Conservation (phyloP, 768 basidiomycete species). For the Phaeotremella fagi region DNA sequence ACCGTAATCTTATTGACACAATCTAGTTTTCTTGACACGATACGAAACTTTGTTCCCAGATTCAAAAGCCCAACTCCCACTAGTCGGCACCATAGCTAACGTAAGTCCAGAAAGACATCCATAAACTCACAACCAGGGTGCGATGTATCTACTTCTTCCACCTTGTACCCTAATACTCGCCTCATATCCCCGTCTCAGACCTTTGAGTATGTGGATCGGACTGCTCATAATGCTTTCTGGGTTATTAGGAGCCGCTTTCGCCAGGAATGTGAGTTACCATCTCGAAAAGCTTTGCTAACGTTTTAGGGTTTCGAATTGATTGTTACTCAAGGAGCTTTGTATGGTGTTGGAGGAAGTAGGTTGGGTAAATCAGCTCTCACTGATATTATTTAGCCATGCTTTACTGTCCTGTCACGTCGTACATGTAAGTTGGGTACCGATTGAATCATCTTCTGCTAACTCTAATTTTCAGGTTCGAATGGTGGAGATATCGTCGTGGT, state of each 20-base stretch:
- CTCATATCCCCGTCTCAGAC: constrained; percentile 11
- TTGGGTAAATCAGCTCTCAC: constrained; percentile 2
- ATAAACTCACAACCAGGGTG: constrained; percentile 7
- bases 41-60: constrained; percentile 13
- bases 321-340: constrained; percentile 23
- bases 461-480: constrained; percentile 17
- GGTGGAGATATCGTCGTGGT: constrained; percentile 19
- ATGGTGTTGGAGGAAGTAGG: constrained; percentile 29
- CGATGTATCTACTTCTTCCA: constrained; percentile 27
- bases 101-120: constrained; percentile 3
- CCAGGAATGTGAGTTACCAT: constrained; percentile 6
- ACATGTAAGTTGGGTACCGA: constrained; percentile 18
- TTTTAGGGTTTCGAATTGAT: constrained; percentile 12
- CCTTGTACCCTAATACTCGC: constrained; percentile 19
- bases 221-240: constrained; percentile 13
- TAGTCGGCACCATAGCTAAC: constrained; percentile 21
- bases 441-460: neutral
- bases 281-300: neutral
- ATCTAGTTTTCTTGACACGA: constrained; percentile 21
- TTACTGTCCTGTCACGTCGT: constrained; percentile 25
- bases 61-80: constrained; percentile 11
- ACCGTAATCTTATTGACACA: neutral
- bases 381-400: constrained; percentile 12
- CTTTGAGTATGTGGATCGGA: constrained; percentile 21
- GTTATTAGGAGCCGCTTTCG: constrained; percentile 21